Conservation (phyloP, 2,329 filamentous ascomycete genomes). For the Myriosclerotinia duriaeana region DNA sequence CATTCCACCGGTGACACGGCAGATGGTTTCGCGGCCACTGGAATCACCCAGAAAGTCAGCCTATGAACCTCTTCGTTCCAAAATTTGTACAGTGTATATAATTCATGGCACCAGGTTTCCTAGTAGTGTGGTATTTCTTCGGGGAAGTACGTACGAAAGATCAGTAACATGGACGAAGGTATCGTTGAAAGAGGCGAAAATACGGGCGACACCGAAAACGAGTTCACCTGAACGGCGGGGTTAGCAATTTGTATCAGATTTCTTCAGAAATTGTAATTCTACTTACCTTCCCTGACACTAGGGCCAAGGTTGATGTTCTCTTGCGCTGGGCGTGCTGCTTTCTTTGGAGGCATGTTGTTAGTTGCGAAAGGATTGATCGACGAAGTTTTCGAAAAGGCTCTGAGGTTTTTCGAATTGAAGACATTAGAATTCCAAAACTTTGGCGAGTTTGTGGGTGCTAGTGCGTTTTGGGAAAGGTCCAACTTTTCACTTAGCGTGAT, state of each 20-base stretch:
- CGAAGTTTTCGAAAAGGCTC: slow-evolving; percentile 18
- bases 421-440: slow-evolving; percentile 20
- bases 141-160: slow-evolving; percentile 69
- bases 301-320: slow-evolving; percentile 99
- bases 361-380: slow-evolving; percentile 48
- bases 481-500: slow-evolving; percentile 13
- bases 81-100: slow-evolving; percentile 17
- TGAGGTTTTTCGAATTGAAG: slow-evolving; percentile 21
- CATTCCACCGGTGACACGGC: slow-evolving; percentile 99
- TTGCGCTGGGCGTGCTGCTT: slow-evolving; percentile 76
- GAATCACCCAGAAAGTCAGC: slow-evolving; percentile 68
- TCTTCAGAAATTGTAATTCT: neutral
- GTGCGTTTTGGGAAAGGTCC: slow-evolving; percentile 36
- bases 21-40: slow-evolving; percentile 99
- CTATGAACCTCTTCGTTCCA: slow-evolving; percentile 45
- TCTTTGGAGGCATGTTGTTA: slow-evolving; percentile 92
- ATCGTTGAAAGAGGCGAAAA: slow-evolving; percentile 73
- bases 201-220: slow-evolving; percentile 76
- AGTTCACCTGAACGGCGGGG: slow-evolving; percentile 57
- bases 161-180: slow-evolving; percentile 96
- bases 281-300: slow-evolving; percentile 88
- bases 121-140: slow-evolving; percentile 24
- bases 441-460: slow-evolving; percentile 26
- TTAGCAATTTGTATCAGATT: slow-evolving; percentile 11
- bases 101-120: slow-evolving; percentile 27